These are phyloP conservation scores for Gossypium davidsonii DNA, from an alignment of 441 rosid genomes.

Conservation along the genomic window DNA sequence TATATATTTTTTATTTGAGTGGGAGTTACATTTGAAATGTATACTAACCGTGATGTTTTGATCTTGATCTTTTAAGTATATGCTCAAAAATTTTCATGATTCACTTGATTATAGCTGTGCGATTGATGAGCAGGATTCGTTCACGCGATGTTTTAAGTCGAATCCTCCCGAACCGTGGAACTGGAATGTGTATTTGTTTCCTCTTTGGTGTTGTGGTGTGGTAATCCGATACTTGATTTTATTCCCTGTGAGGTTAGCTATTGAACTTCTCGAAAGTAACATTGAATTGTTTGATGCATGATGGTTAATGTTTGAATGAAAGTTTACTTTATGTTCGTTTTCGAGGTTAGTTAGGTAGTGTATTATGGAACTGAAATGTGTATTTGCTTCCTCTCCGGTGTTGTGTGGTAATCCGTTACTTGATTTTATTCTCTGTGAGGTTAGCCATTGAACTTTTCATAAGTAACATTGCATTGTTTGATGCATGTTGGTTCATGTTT, in stretches of 20 bases:
- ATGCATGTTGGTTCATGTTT: not conserved
- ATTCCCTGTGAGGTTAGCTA: constrained; percentile 71
- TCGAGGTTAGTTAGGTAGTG: not conserved
- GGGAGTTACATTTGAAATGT: not conserved
- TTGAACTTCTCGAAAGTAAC: not conserved
- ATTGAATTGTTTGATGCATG: not conserved
- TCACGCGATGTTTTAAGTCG: constrained; percentile 94
- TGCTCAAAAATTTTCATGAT: not conserved
- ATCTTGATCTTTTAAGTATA: not conserved
- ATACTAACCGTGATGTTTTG: not conserved
- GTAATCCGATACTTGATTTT: constrained; percentile 67
- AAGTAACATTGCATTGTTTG: not conserved
- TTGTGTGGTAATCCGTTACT: not conserved
- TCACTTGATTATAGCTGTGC: not conserved
- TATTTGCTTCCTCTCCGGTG: too few relatives aligned
- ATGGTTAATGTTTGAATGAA: not conserved
- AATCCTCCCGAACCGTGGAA: constrained; percentile 95
- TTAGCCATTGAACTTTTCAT: not conserved
- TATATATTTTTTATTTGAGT: not conserved
- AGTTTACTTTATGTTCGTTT: not conserved
- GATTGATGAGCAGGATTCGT: constrained; percentile 54
- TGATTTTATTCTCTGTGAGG: too few relatives aligned
- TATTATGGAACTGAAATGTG: not conserved
- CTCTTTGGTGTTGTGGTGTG: constrained; percentile 86
- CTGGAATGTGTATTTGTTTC: constrained; percentile 88